These are phyloP conservation scores for Casuarina cunninghamiana DNA, from an alignment of 306 rosid genomes.

Conservation along the genomic window DNA sequence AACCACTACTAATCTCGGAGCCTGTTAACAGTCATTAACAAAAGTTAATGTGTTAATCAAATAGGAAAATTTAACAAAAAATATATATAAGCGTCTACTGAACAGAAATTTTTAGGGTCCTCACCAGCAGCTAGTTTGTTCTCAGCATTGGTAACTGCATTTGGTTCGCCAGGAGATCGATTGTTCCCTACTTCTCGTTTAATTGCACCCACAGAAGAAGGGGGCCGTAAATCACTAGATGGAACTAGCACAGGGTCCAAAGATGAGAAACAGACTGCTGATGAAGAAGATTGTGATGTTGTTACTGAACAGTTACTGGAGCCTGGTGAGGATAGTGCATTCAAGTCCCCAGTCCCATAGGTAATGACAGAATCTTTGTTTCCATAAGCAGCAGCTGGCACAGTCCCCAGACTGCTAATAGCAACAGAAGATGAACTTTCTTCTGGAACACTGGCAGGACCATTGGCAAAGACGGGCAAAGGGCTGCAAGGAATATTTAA, in stretches of 20 bases:
- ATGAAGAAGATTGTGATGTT: slow-evolving; percentile 43
- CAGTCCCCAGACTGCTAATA: slow-evolving; percentile 41
- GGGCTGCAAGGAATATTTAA: slow-evolving; percentile 53
- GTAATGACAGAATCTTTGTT: slow-evolving; percentile 35
- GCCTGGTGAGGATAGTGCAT: slow-evolving; percentile 37
- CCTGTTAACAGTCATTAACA: slow-evolving; percentile 42
- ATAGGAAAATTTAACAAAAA: slow-evolving; percentile 23
- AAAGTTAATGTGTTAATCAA: slow-evolving; percentile 20
- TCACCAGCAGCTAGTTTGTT: slow-evolving; percentile 51
- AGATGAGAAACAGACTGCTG: slow-evolving; percentile 52
- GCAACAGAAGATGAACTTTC: slow-evolving; percentile 42
- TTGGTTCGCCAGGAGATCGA: slow-evolving; percentile 50
- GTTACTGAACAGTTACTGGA: slow-evolving; percentile 37
- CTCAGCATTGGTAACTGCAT: slow-evolving; percentile 40
- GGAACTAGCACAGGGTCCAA: slow-evolving; percentile 69
- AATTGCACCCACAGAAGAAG: slow-evolving; percentile 63
- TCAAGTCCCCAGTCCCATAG: slow-evolving; percentile 38
- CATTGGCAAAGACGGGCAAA: slow-evolving; percentile 48
- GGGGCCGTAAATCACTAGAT: slow-evolving; percentile 51
- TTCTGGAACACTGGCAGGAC: slow-evolving; percentile 50
- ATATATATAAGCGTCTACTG: slow-evolving; percentile 14
- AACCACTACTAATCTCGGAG: slow-evolving; percentile 52
- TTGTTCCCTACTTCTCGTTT: slow-evolving; percentile 62
- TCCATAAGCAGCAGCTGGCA: slow-evolving; percentile 41
- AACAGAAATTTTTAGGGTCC: slow-evolving; percentile 27